Base-by-base conservation (phyloP, 2,329 filamentous ascomycete species). In the Colletotrichum chrysophilum region DNA sequence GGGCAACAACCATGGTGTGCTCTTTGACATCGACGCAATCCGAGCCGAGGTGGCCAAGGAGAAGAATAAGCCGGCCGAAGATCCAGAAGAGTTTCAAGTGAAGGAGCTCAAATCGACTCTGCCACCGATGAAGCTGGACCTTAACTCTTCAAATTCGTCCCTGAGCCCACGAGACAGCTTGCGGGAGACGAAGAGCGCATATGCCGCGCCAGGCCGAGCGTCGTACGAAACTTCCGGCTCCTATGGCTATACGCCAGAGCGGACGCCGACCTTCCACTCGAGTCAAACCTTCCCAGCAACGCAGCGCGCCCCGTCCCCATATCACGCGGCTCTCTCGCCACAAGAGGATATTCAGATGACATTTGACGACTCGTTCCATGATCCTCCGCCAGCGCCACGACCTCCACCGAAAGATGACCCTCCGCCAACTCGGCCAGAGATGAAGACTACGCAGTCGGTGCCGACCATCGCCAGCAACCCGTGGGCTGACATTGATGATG, bases 11-110 rank as follows among this genome's bases (percentile, higher is more conserved):
- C 87, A 87, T 56, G 91, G 91, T 38, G 94, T 98, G 10, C 89
- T 99, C 61, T 99, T 99, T 80, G 97, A 99, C 80, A 92, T 99
- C 62, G 97, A 99, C 80, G 97, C 97, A 14, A 98, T 99, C 78
- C 91, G 95, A 65, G 93, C 95, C 12, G 95, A 97, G 80, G 87
- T 99, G 38, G 95, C 95, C 32, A 91, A 91, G 65, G 94, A 96
- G 77, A 80, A 82, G 21, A 64, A 36, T 7, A 48, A 52, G n/a
- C 88, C 89, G 58, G 90, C 91, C 28, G 89, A 93, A 48, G 80
- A 84, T 68, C 85, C 87, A 56, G 85, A 83, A 65, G 76, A 89
- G 71, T 79, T 93, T 62, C 88, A 91, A 83, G 92, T 97, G 78
- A 93, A 92, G 81, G 95, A 98, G 85, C 91, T 98, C 75, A 91